phyloP scores from a whole-genome alignment of 305 asterid genomes.

The Solanum hybrid region DNA sequence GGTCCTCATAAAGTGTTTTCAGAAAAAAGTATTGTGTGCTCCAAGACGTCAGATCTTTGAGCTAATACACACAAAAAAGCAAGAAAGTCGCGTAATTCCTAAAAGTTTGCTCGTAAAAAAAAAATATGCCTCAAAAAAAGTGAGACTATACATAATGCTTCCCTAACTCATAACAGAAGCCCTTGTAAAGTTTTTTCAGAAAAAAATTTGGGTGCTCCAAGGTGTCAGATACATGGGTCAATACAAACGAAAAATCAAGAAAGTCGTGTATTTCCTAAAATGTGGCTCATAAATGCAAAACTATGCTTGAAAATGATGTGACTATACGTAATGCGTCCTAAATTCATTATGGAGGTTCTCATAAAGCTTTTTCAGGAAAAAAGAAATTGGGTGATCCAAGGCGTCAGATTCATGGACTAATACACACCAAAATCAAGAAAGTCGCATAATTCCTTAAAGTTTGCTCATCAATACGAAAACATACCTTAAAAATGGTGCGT shows the following conservation, averaged over 20 bases:
- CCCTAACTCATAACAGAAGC: background rate
- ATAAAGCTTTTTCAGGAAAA: no score
- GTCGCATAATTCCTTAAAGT: background rate
- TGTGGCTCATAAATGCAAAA: background rate
- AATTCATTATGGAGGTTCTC: background rate
- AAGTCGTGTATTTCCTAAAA: no score
- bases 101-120: no score
- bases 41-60: background rate
- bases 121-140: background rate
- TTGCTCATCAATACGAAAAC: background rate
- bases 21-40: background rate
- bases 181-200: no score
- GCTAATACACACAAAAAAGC: background rate
- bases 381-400: background rate
- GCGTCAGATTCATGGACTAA: background rate
- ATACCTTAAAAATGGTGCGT: background rate
- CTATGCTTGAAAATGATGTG: background rate
- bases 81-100: background rate
- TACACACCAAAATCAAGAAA: background rate
- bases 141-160: background rate
- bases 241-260: no score
- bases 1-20: no score
- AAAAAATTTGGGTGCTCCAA: background rate
- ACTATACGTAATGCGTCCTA: background rate
- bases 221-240: no score